Evolutionary conservation across 768 basidiomycete genomes (phyloP).

Genomic region (Cubamyces lactineus): DNA sequence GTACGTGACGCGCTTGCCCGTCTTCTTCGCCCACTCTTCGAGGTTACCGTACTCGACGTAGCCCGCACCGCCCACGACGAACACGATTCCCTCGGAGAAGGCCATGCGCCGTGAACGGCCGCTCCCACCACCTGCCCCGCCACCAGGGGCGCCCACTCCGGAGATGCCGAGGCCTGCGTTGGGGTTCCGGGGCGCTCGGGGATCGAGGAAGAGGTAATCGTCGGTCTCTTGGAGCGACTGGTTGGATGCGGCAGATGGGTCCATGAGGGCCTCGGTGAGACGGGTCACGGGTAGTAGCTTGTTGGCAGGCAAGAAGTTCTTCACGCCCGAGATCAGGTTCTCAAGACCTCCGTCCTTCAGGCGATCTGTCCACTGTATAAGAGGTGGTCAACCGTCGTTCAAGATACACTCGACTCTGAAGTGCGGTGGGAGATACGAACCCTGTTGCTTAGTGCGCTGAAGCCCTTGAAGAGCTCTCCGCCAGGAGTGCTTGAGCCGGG

Average conservation of each 20-base stretch:
- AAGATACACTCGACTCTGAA: neutral
- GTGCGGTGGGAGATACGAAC: conserved; percentile 45
- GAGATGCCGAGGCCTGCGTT: conserved; percentile 49
- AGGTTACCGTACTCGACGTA: conserved; percentile 98
- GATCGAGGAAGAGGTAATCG: conserved; percentile 94
- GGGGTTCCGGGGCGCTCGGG: conserved; percentile 68
- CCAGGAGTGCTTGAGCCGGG: conserved; percentile 69
- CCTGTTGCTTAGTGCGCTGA: conserved; percentile 88
- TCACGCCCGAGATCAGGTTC: conserved; percentile 95
- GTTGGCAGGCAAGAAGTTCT: conserved; percentile 94
- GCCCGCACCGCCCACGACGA: conserved; percentile 94
- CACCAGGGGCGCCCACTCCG: conserved; percentile 42
- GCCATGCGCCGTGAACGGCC: conserved; percentile 65
- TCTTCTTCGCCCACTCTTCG: conserved; percentile 86
- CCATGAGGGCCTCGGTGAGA: conserved; percentile 95
- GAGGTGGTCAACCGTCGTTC: neutral
- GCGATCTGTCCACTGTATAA: conserved; percentile 81
- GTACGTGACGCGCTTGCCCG: conserved; percentile 87
- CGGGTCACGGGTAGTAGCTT: conserved; percentile 93
- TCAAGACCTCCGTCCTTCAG: conserved; percentile 96
- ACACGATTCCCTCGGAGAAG: conserved; percentile 88
- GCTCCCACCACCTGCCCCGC: conserved; percentile 33
- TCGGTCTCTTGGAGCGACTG: conserved; percentile 96
- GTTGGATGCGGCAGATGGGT: conserved; percentile 90
- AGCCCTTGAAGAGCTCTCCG: conserved; percentile 90